phyloP scores from a whole-genome alignment of 140 eudicot species.

The Oenanthe javanica region DNA sequence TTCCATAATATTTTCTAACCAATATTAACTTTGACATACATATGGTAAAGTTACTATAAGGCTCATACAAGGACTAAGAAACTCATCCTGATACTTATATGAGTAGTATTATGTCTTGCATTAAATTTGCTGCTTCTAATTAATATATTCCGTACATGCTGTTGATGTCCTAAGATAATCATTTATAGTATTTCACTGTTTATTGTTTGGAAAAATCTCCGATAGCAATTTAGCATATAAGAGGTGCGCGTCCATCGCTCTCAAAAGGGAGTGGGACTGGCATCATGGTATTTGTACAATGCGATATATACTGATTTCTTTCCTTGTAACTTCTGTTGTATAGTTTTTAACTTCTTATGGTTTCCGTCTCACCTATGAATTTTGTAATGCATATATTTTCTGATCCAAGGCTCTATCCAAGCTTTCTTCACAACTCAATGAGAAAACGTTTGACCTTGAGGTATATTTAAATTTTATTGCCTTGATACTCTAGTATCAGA shows the following conservation, averaged over 20 bases:
- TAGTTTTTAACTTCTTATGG: background rate
- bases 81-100: background rate
- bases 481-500: slow-evolving; percentile 7
- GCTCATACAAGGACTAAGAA: background rate
- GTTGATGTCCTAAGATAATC: background rate
- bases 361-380: background rate
- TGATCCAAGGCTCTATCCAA: slow-evolving; percentile 47
- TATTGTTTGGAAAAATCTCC: background rate
- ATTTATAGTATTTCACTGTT: background rate
- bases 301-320: background rate
- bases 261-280: background rate
- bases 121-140: background rate
- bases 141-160: background rate
- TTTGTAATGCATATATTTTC: background rate
- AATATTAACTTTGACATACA: background rate
- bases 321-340: background rate
- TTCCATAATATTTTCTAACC: slow-evolving; percentile 4
- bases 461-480: slow-evolving; percentile 27
- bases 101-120: background rate
- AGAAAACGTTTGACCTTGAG: slow-evolving; percentile 83
- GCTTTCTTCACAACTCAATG: slow-evolving; percentile 66
- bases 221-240: background rate
- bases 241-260: background rate
- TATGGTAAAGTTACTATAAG: background rate
- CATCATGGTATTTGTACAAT: background rate